These are phyloP conservation scores for Macadamia tetraphylla DNA, from an alignment of 164 flowering plant genomes.

Conservation along the genomic window DNA sequence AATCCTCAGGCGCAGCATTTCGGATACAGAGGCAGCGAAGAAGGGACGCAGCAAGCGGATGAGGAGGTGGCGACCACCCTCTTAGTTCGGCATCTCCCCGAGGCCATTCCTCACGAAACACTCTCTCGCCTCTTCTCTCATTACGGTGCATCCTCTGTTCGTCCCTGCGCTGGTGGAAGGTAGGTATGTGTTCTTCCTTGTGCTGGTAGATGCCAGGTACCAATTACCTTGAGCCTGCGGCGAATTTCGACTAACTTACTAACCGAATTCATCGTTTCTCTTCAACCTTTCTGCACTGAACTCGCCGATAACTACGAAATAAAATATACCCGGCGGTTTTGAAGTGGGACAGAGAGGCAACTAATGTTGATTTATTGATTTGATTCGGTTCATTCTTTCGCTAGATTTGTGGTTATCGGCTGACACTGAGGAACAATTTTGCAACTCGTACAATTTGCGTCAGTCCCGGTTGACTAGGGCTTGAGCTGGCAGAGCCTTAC, in stretches of 20 bases:
- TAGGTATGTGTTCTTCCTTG: conserved; percentile 18
- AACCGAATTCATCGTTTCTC: too few relatives aligned
- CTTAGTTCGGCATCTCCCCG: conserved; percentile 79
- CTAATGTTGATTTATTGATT: too few relatives aligned
- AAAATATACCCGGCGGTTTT: too few relatives aligned
- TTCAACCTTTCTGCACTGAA: too few relatives aligned
- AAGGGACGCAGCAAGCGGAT: not conserved
- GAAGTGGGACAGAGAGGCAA: too few relatives aligned
- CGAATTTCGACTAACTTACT: too few relatives aligned
- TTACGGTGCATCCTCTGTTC: conserved; percentile 74
- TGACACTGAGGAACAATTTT: not conserved
- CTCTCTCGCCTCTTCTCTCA: conserved; percentile 79
- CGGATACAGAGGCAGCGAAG: not conserved
- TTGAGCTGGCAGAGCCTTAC: not conserved
- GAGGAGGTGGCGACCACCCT: conserved; percentile 29
- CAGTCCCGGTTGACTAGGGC: not conserved
- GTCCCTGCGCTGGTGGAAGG: conserved; percentile 62
- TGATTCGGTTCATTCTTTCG: too few relatives aligned
- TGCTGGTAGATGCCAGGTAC: too few relatives aligned
- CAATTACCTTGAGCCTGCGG: too few relatives aligned
- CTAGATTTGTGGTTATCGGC: too few relatives aligned
- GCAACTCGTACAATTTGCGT: not conserved
- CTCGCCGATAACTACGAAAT: too few relatives aligned
- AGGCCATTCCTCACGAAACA: conserved; percentile 69
- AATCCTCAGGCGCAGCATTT: conserved; percentile 7